Evolutionary conservation across 176 grass and related monocot species (phyloP).

Genomic region (Rhipidocladum racemiflorum): DNA sequence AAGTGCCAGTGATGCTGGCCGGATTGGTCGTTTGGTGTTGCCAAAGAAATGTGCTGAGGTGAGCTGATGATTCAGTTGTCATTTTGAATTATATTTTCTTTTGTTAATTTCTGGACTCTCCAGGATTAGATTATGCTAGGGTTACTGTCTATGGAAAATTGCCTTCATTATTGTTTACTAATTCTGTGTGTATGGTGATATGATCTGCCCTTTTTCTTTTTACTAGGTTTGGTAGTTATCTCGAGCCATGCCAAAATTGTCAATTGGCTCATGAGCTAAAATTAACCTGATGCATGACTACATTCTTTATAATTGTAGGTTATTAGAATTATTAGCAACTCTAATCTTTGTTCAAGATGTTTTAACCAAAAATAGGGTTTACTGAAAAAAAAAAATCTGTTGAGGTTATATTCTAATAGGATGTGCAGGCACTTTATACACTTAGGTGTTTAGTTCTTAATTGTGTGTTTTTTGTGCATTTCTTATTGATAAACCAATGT

Average conservation of each 20-base stretch:
- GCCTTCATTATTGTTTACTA: not conserved
- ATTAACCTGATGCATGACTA: not conserved
- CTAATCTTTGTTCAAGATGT: not conserved
- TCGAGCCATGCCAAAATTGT: slow-evolving; percentile 10
- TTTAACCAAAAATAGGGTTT: not conserved
- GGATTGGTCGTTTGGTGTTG: slow-evolving; percentile 96
- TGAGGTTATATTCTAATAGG: not conserved
- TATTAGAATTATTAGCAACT: not conserved
- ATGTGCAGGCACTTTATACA: not conserved
- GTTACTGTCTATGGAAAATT: not conserved
- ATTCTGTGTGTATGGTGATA: not conserved
- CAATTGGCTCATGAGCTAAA: slow-evolving; percentile 9
- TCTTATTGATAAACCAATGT: not conserved
- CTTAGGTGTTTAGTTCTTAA: slow-evolving; percentile 5
- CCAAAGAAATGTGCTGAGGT: slow-evolving; percentile 99
- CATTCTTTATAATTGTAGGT: not conserved
- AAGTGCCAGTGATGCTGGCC: slow-evolving; percentile 96
- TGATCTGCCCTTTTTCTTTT: not conserved
- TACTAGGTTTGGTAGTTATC: slow-evolving; percentile 17
- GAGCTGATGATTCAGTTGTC: slow-evolving; percentile 13
- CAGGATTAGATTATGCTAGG: slow-evolving; percentile 10
- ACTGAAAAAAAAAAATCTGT: not conserved
- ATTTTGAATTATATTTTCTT: slow-evolving; percentile 22
- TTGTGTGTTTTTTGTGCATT: not conserved
- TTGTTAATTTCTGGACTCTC: slow-evolving; percentile 20